These are phyloP conservation scores for Thelonectria discophora DNA, from an alignment of 2,329 filamentous ascomycete species.

Conservation along the genomic window DNA sequence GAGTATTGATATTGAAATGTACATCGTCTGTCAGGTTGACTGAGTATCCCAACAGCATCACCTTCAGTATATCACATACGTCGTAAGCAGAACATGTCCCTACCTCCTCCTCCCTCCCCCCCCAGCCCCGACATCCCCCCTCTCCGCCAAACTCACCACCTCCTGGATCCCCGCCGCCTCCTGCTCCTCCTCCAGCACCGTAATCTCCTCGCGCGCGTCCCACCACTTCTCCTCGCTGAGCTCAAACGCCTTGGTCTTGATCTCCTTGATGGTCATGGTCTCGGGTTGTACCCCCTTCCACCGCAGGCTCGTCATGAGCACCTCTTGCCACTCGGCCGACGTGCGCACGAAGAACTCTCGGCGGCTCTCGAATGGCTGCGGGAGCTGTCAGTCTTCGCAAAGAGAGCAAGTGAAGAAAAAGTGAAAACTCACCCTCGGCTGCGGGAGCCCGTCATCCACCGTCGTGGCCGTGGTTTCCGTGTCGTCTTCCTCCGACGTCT, in stretches of 20 bases:
- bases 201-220: constrained; percentile 95
- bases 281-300: constrained; percentile 74
- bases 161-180: constrained; percentile 95
- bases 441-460: constrained; percentile 78
- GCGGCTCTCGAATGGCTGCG: constrained; percentile 84
- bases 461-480: constrained; percentile 59
- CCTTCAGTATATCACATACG: not conserved
- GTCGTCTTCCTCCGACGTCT: constrained; percentile 55
- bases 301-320: constrained; percentile 78
- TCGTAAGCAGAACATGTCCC: not conserved
- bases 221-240: constrained; percentile 98
- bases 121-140: constrained; percentile 61
- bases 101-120: constrained; percentile 48
- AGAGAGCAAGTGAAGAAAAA: no score
- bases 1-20: not conserved
- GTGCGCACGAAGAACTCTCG: constrained; percentile 93
- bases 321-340: constrained; percentile 88
- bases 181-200: constrained; percentile 91
- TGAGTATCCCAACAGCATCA: not conserved
- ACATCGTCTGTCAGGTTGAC: no score
- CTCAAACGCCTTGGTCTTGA: constrained; percentile 90
- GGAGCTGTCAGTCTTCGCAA: no score
- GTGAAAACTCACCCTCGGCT: constrained; percentile 65
- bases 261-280: constrained; percentile 83
- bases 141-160: constrained; percentile 86